Evolutionary conservation across 1,139 yeast species (phyloP).

Genomic region (Kodamaea fungicola): DNA sequence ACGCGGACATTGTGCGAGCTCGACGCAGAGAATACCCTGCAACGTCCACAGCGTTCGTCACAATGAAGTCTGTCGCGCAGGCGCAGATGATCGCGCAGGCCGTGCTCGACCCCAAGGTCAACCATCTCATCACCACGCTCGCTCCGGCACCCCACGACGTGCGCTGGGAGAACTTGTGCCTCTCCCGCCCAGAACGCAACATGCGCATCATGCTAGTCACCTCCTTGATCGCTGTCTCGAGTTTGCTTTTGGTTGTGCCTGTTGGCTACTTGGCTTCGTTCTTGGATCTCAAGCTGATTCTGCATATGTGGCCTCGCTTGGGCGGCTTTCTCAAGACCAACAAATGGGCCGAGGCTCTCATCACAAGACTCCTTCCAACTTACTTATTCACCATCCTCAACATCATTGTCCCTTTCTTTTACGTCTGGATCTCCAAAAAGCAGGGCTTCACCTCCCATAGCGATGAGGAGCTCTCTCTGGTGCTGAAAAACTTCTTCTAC

Average conservation of each 20-base stretch:
- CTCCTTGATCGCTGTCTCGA: slow-evolving; percentile 56
- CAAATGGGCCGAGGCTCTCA: slow-evolving; percentile 56
- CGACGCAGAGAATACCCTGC: slow-evolving; percentile 64
- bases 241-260: slow-evolving; percentile 69
- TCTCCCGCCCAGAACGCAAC: slow-evolving; percentile 56
- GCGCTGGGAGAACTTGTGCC: slow-evolving; percentile 70
- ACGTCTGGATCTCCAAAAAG: slow-evolving; percentile 59
- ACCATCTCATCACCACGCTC: slow-evolving; percentile 64
- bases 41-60: slow-evolving; percentile 64
- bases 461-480: slow-evolving; percentile 71
- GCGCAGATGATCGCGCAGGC: slow-evolving; percentile 93
- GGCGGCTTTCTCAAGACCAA: slow-evolving; percentile 60
- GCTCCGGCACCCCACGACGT: slow-evolving; percentile 92
- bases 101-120: slow-evolving; percentile 73
- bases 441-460: slow-evolving; percentile 76
- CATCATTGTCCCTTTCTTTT: slow-evolving; percentile 64
- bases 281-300: slow-evolving; percentile 63
- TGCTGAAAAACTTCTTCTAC: slow-evolving; percentile 74
- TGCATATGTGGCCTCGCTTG: slow-evolving; percentile 68
- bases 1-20: slow-evolving; percentile 54
- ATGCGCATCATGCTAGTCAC: slow-evolving; percentile 62
- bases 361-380: slow-evolving; percentile 79
- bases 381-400: slow-evolving; percentile 69
- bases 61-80: slow-evolving; percentile 80
- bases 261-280: slow-evolving; percentile 71